A percentile compares a stretch with the other conserved stretches of the same genome.
phyloP scores from a whole-genome alignment of 495 filamentous ascomycete species.

The Pseudotulostoma volvatum region DNA sequence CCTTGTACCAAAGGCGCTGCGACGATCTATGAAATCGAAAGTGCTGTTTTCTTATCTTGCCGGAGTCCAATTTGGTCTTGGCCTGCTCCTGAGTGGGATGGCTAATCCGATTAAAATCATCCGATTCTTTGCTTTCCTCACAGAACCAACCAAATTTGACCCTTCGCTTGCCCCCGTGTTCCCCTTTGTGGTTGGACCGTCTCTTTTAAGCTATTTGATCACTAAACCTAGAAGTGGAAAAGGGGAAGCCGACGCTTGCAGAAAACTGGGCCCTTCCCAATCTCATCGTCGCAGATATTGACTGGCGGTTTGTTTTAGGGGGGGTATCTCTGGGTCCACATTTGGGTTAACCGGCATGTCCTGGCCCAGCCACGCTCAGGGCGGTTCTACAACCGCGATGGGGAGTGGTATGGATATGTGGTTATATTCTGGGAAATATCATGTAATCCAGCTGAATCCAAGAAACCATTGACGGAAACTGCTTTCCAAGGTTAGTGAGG shows the following conservation, averaged over 20 bases:
- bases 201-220: conserved; percentile 20
- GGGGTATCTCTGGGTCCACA: conserved; percentile 34
- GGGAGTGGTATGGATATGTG: conserved; percentile 32
- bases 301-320: conserved; percentile 37
- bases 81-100: conserved; percentile 39
- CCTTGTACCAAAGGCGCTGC: conserved; percentile 13
- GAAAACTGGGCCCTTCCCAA: conserved; percentile 30
- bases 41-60: conserved; percentile 24
- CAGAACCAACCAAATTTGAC: conserved; percentile 30
- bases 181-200: conserved; percentile 34
- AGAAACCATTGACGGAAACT: no score
- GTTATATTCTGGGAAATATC: conserved; percentile 27
- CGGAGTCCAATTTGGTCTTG: conserved; percentile 37
- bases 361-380: conserved; percentile 36
- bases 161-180: conserved; percentile 36
- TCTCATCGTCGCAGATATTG: conserved; percentile 31
- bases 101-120: conserved; percentile 36
- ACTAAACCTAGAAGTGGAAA: conserved; percentile 15
- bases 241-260: conserved; percentile 23
- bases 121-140: conserved; percentile 34
- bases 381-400: conserved; percentile 31
- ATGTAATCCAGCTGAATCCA: no score
- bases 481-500: no score
- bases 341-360: conserved; percentile 42
- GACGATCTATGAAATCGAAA: conserved; percentile 14